Conservation (phyloP, 257 asterid species). For the Primulina tabacum region DNA sequence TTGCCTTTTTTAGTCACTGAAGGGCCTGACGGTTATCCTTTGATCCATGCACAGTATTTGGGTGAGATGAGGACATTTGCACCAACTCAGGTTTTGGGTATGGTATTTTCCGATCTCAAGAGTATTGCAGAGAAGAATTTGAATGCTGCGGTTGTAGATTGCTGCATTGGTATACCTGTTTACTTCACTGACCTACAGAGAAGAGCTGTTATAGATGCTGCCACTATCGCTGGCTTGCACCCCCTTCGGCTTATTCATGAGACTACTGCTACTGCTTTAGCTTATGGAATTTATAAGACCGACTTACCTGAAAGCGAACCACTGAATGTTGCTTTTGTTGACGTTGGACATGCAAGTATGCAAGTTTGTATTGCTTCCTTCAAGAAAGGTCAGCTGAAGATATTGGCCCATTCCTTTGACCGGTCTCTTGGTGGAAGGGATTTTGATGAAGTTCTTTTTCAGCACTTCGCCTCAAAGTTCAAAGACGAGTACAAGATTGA, state of each 20-base stretch:
- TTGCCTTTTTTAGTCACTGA: slow-evolving; percentile 69
- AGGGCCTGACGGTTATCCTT: slow-evolving; percentile 92
- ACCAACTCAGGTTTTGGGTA: slow-evolving; percentile 86
- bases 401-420: slow-evolving; percentile 86
- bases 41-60: slow-evolving; percentile 73
- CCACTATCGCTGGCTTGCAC: slow-evolving; percentile 88
- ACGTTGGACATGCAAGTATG: slow-evolving; percentile 83
- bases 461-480: slow-evolving; percentile 84
- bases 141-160: slow-evolving; percentile 85
- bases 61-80: slow-evolving; percentile 77
- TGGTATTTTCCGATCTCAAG: slow-evolving; percentile 81
- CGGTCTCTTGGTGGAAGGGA: slow-evolving; percentile 92
- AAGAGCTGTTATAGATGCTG: slow-evolving; percentile 90
- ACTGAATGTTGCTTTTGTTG: slow-evolving; percentile 77
- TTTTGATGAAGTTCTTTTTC: slow-evolving; percentile 86
- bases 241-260: slow-evolving; percentile 95
- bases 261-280: slow-evolving; percentile 96
- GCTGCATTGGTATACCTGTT: slow-evolving; percentile 90
- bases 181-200: slow-evolving; percentile 96
- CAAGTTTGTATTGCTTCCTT: slow-evolving; percentile 94
- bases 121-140: slow-evolving; percentile 81
- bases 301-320: slow-evolving; percentile 87
- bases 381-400: slow-evolving; percentile 92
- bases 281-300: slow-evolving; percentile 88
- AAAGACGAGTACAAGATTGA: slow-evolving; percentile 93